Evolutionary conservation across 495 filamentous ascomycete species (phyloP).

Genomic region (Astrocystis sublimbata): DNA sequence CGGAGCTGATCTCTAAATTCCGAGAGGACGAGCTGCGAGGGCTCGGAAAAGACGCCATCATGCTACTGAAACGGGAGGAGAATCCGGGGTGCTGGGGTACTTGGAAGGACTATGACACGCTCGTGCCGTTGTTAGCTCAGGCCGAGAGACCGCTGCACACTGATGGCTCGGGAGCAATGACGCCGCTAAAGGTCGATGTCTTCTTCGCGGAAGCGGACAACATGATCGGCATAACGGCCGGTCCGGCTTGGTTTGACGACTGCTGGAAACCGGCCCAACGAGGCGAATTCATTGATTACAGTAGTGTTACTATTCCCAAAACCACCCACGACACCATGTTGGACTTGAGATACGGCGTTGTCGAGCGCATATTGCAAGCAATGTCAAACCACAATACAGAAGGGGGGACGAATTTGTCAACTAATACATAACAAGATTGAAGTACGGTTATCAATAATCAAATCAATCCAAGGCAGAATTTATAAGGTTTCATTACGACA

Average conservation of each 20-base stretch:
- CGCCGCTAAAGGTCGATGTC: conserved; percentile 10
- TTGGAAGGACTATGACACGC: conserved; percentile 10
- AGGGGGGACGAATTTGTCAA: too few relatives aligned
- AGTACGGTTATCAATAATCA: too few relatives aligned
- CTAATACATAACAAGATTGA: too few relatives aligned
- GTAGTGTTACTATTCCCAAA: background rate
- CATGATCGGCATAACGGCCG: conserved; percentile 7
- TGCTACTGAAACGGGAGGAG: conserved; percentile 5
- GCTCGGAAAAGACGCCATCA: conserved; percentile 5
- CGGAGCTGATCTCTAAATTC: background rate
- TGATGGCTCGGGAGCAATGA: background rate
- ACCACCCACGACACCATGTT: conserved; percentile 3
- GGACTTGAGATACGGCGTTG: conserved; percentile 4
- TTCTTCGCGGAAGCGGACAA: conserved; percentile 11
- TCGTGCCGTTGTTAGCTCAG: conserved; percentile 8
- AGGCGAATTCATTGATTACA: conserved; percentile 7
- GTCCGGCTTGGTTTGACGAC: conserved; percentile 1
- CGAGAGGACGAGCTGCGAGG: background rate
- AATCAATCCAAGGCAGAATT: too few relatives aligned
- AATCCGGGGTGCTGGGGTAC: conserved; percentile 9
- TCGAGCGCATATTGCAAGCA: conserved; percentile 5
- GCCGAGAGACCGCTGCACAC: background rate
- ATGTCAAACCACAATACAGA: background rate
- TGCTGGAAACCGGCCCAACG: conserved; percentile 11
- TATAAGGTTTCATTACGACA: too few relatives aligned